Percentiles rank a stretch among this genome's conserved stretches.
Evolutionary conservation across 2,329 filamentous ascomycete genomes (phyloP).

Genomic region (Zelopaecilomyces penicillatus): DNA sequence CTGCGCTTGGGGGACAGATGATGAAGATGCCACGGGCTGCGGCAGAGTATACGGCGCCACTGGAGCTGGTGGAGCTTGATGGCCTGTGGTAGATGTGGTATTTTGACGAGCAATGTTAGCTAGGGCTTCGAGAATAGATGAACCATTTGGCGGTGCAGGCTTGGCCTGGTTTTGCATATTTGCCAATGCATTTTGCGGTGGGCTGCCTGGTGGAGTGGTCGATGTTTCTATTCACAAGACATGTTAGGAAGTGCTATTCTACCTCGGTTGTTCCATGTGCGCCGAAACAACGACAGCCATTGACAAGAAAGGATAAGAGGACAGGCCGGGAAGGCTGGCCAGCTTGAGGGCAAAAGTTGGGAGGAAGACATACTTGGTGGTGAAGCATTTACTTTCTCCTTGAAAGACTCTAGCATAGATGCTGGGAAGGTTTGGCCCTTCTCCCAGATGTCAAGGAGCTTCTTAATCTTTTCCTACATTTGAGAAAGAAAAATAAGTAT

Average conservation of each 20-base stretch:
- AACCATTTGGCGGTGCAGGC: conserved; percentile 34
- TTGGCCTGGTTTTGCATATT: conserved; percentile 28
- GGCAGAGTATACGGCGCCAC: conserved; percentile 34
- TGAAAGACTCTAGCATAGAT: conserved; percentile 72
- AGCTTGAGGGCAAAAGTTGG: neutral
- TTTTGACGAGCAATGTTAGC: conserved; percentile 75
- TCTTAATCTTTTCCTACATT: conserved; percentile 83
- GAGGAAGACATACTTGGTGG: conserved; percentile 53
- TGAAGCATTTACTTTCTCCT: conserved; percentile 62
- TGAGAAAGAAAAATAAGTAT: too few relatives aligned
- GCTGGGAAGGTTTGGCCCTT: conserved; percentile 85
- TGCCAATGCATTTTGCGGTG: conserved; percentile 38
- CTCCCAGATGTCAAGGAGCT: conserved; percentile 96
- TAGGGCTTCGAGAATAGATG: conserved; percentile 67
- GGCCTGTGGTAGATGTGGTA: conserved; percentile 38
- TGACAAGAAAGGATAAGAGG: neutral
- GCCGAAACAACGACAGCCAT: neutral
- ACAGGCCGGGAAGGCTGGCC: conserved; percentile 6
- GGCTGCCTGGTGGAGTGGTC: conserved; percentile 62
- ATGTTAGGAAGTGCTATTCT: conserved; percentile 28
- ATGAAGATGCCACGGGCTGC: conserved; percentile 23
- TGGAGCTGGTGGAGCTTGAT: conserved; percentile 29
- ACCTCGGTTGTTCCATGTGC: too few relatives aligned
- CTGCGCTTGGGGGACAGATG: conserved; percentile 19
- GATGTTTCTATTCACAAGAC: conserved; percentile 47